Conservation (phyloP, 495 filamentous ascomycete species). For the Trichoderma virens region DNA sequence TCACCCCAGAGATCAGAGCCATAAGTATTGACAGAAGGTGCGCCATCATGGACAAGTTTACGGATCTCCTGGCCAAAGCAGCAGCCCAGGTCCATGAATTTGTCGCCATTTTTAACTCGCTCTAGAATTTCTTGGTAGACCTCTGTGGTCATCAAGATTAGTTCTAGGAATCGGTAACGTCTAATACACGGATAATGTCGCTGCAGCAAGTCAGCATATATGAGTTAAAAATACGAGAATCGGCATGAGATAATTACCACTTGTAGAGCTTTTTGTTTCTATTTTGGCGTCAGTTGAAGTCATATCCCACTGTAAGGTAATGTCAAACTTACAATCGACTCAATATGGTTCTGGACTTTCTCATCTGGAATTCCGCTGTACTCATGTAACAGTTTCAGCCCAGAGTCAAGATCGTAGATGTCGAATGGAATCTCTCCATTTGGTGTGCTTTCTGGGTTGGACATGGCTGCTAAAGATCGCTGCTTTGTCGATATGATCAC, state of each 20-base stretch:
- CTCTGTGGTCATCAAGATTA: conserved; percentile 23
- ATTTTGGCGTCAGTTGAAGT: neutral
- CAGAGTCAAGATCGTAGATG: neutral
- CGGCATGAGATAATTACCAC: neutral
- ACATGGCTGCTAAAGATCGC: neutral
- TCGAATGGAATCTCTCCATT: neutral
- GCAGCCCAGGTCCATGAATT: conserved; percentile 43
- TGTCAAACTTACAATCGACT: conserved; percentile 26
- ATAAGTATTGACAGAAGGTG: conserved; percentile 27
- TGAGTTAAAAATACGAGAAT: neutral
- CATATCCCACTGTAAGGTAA: neutral
- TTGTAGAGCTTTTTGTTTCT: neutral
- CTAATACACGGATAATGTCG: conserved; percentile 35
- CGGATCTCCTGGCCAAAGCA: conserved; percentile 46
- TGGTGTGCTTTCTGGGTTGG: neutral
- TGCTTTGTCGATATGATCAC: neutral
- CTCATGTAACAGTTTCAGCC: conserved; percentile 21
- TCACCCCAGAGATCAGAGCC: conserved; percentile 39
- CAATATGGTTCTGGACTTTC: conserved; percentile 13
- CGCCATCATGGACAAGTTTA: conserved; percentile 36
- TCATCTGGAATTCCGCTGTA: conserved; percentile 10
- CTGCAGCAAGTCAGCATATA: neutral
- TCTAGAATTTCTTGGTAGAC: conserved; percentile 21
- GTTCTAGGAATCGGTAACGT: conserved; percentile 30
- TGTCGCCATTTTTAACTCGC: conserved; percentile 18